These are phyloP conservation scores for Phytophthora fragariae DNA, from an alignment of 352 stramenopile genomes.

Conservation along the genomic window DNA sequence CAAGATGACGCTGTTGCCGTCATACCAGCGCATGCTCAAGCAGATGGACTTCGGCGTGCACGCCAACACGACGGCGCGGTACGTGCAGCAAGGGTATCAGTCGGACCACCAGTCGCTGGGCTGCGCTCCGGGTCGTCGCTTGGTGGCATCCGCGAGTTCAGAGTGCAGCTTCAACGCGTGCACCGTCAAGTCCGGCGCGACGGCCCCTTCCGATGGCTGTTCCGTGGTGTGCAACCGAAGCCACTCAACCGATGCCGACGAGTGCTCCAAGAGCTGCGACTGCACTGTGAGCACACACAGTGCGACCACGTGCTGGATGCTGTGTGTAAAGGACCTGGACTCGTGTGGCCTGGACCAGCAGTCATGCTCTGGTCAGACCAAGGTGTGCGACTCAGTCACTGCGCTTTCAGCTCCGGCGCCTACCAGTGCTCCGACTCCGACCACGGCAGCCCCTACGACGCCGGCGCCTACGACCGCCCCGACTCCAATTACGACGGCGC, in stretches of 20 bases:
- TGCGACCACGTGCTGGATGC: constrained; percentile 58
- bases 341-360: constrained; percentile 37
- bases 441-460: constrained; percentile 14
- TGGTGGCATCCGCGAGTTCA: constrained; percentile 41
- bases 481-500: constrained; percentile 7
- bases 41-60: constrained; percentile 59
- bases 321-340: constrained; percentile 59
- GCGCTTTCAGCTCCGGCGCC: constrained; percentile 13
- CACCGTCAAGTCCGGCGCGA: constrained; percentile 33
- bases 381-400: constrained; percentile 37
- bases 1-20: constrained; percentile 70
- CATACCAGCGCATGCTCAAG: constrained; percentile 60
- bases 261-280: constrained; percentile 37
- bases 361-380: constrained; percentile 48
- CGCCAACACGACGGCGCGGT: constrained; percentile 43
- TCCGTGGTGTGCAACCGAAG: constrained; percentile 51
- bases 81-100: constrained; percentile 37
- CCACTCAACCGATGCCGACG: constrained; percentile 32
- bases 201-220: constrained; percentile 40
- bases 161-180: constrained; percentile 47
- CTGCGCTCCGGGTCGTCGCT: constrained; percentile 47
- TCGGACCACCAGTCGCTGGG: constrained; percentile 47
- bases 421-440: constrained; percentile 15
- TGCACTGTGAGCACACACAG: constrained; percentile 37
- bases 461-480: constrained; percentile 10